Percentiles rank a stretch among this genome's conserved stretches.
These are phyloP conservation scores for Zygosaccharomyces rouxii DNA, from an alignment of 805 yeast genomes.

Conservation along the genomic window DNA sequence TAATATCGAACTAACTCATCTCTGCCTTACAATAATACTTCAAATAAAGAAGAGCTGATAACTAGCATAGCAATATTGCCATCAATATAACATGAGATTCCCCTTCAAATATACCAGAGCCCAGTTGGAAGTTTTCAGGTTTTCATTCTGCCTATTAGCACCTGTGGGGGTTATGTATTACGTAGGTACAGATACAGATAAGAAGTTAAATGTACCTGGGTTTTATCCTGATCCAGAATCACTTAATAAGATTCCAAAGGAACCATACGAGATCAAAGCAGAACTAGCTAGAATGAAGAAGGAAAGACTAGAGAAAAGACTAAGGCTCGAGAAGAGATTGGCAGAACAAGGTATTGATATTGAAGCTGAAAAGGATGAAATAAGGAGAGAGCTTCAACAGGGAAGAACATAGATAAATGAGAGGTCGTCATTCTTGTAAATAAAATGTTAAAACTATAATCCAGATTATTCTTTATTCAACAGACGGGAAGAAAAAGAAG, in stretches of 20 bases:
- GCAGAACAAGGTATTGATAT: conserved; percentile 57
- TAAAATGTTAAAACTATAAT: not conserved
- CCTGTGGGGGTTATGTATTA: conserved; percentile 93
- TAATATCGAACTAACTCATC: not conserved
- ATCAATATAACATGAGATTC: conserved; percentile 11
- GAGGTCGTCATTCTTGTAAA: not conserved
- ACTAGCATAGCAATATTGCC: not conserved
- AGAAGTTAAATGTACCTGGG: conserved; percentile 84
- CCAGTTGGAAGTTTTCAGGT: conserved; percentile 53
- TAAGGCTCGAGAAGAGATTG: conserved; percentile 67
- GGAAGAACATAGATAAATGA: not conserved
- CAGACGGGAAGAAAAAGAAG: not conserved
- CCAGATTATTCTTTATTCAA: not conserved
- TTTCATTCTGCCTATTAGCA: conserved; percentile 76
- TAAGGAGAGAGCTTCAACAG: conserved; percentile 23
- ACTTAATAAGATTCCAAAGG: conserved; percentile 85
- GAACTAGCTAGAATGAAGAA: conserved; percentile 83
- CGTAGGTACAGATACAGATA: conserved; percentile 86
- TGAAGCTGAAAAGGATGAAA: conserved; percentile 42
- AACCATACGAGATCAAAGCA: conserved; percentile 84
- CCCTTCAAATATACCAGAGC: conserved; percentile 42
- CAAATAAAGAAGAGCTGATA: not conserved
- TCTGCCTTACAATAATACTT: not conserved
- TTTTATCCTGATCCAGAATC: conserved; percentile 97
- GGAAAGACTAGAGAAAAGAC: conserved; percentile 69